Evolutionary conservation across 352 stramenopile species (phyloP).

Genomic region (Phytophthora foliorum): DNA sequence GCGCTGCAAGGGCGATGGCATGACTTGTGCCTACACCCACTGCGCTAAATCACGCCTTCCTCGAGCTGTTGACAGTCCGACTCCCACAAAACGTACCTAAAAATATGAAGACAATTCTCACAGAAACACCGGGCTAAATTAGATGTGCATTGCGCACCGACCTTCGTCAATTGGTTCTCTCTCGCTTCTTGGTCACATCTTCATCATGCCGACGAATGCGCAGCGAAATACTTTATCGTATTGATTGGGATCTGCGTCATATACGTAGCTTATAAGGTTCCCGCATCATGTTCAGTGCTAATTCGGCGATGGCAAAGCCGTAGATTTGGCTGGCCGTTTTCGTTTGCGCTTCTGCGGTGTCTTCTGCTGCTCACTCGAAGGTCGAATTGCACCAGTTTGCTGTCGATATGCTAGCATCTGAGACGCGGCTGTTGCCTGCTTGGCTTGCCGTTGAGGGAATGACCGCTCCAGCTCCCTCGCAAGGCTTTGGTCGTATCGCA

Average conservation of each 20-base stretch:
- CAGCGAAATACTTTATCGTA: conserved; percentile 14
- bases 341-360: conserved; percentile 49
- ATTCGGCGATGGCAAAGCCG: conserved; percentile 17
- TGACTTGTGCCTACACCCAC: conserved; percentile 3
- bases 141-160: conserved; percentile 31
- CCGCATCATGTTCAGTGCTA: conserved; percentile 14
- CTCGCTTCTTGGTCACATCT: conserved; percentile 22
- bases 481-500: conserved; percentile 61
- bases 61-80: conserved; percentile 4
- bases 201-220: conserved; percentile 13
- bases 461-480: conserved; percentile 66
- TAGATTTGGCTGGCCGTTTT: conserved; percentile 39
- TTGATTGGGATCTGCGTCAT: conserved; percentile 12
- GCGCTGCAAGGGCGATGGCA: conserved; percentile 57
- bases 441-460: conserved; percentile 52
- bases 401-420: conserved; percentile 28
- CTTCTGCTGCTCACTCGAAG: conserved; percentile 35
- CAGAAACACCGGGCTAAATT: conserved; percentile 32
- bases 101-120: conserved; percentile 36
- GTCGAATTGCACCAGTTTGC: conserved; percentile 15
- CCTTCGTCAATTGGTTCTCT: conserved; percentile 21
- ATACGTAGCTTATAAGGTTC: conserved; percentile 20
- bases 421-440: conserved; percentile 33
- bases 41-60: conserved; percentile 2
- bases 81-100: conserved; percentile 20